Conservation (phyloP, 768 basidiomycete species). For the Auricularia auricula-judae region DNA sequence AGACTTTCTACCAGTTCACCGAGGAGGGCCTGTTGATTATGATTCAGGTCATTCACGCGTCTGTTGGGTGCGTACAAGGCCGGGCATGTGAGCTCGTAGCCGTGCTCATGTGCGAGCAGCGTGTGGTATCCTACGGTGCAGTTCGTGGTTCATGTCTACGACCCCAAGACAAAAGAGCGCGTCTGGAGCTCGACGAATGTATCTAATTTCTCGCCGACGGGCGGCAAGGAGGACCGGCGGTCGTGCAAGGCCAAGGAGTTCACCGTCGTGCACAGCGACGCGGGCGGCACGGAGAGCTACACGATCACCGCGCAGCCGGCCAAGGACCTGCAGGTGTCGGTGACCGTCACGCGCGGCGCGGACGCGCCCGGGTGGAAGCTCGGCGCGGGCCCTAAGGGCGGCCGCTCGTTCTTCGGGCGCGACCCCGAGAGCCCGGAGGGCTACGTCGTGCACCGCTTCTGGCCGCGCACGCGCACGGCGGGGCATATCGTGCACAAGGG, state of each 20-base stretch:
- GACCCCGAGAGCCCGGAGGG: conserved; percentile 62
- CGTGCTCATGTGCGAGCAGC: not conserved
- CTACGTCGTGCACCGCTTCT: conserved; percentile 85
- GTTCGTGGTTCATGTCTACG: conserved; percentile 81
- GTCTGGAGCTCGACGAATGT: conserved; percentile 86
- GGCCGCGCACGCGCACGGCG: conserved; percentile 54
- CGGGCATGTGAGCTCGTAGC: conserved; percentile 17
- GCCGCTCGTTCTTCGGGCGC: conserved; percentile 77
- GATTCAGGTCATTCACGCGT: conserved; percentile 81
- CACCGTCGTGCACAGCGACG: conserved; percentile 55
- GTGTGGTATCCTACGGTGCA: conserved; percentile 93
- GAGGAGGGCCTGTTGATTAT: conserved; percentile 70
- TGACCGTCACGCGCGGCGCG: conserved; percentile 61
- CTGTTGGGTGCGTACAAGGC: conserved; percentile 52
- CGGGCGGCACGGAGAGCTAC: conserved; percentile 59
- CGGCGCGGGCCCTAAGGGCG: conserved; percentile 79
- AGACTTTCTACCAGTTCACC: conserved; percentile 72
- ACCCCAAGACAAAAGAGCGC: conserved; percentile 61
- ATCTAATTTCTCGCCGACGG: conserved; percentile 68
- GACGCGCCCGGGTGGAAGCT: conserved; percentile 82
- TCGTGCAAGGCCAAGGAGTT: conserved; percentile 82
- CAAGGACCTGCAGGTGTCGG: conserved; percentile 66
- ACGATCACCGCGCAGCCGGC: conserved; percentile 68
- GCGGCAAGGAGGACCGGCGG: conserved; percentile 63
- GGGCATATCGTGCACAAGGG: conserved; percentile 65